phyloP scores from a whole-genome alignment of 306 rosid genomes.

The Begonia masoniana region DNA sequence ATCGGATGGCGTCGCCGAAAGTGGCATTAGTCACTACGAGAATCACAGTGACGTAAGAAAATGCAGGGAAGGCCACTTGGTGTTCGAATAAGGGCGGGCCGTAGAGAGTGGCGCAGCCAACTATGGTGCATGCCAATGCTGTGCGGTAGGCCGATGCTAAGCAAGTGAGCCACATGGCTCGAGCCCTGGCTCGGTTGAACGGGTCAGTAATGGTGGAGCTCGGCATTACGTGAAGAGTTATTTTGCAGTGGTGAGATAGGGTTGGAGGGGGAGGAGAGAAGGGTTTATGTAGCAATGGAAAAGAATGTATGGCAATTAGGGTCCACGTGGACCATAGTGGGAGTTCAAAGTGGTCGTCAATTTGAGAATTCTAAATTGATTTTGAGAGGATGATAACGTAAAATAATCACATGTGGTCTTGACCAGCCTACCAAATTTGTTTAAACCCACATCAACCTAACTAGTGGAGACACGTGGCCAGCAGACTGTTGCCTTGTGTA shows the following conservation, averaged over 20 bases:
- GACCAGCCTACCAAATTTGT: no score
- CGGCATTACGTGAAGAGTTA: no score
- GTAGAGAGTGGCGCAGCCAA: slow-evolving; percentile 31
- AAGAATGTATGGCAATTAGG: background rate
- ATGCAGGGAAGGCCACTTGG: slow-evolving; percentile 43
- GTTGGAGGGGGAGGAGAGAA: no score
- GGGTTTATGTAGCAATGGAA: no score
- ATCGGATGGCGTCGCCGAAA: slow-evolving; percentile 39
- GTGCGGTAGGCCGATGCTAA: slow-evolving; percentile 43
- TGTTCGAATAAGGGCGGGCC: slow-evolving; percentile 24
- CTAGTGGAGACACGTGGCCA: no score
- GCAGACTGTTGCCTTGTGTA: no score
- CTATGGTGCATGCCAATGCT: slow-evolving; percentile 39
- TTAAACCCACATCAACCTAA: no score
- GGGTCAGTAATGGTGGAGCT: background rate
- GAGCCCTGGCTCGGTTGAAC: slow-evolving; percentile 12
- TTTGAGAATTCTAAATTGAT: no score
- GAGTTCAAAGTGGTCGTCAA: no score
- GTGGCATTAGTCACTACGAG: slow-evolving; percentile 38
- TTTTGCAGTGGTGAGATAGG: background rate
- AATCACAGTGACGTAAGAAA: slow-evolving; percentile 44
- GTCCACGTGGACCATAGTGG: background rate
- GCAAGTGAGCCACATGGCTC: slow-evolving; percentile 32
- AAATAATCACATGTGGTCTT: no score
- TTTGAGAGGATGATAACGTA: no score